Evolutionary conservation across 1,139 yeast species (phyloP).

Genomic region (Blastobotrys illinoisensis): DNA sequence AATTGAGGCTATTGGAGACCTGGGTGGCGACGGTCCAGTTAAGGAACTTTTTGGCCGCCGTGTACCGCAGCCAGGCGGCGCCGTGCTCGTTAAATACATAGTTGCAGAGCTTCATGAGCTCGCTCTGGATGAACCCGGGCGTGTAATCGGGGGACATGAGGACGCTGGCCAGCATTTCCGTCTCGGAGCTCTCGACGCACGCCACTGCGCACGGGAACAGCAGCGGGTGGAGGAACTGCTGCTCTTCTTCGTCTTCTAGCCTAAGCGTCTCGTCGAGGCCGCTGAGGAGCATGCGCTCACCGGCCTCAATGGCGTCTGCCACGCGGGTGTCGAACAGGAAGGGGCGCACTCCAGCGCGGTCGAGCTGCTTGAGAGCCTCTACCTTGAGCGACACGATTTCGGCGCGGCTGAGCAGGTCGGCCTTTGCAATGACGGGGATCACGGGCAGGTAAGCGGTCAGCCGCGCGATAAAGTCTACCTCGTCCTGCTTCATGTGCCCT

Average conservation of each 20-base stretch:
- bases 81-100: conserved; percentile 28
- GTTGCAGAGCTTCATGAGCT: conserved; percentile 19
- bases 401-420: conserved; percentile 19
- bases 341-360: conserved; percentile 19
- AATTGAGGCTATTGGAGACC: conserved; percentile 5
- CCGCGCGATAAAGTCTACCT: conserved; percentile 24
- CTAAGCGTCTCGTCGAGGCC: conserved; percentile 1
- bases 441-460: conserved; percentile 25
- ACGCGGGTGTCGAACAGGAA: conserved; percentile 25
- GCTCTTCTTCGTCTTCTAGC: conserved; percentile 1
- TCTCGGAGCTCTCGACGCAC: conserved; percentile 17
- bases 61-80: conserved; percentile 27
- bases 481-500: conserved; percentile 20
- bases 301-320: conserved; percentile 22
- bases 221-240: conserved; percentile 6
- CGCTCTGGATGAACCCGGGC: conserved; percentile 21
- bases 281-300: conserved; percentile 10
- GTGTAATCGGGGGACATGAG: conserved; percentile 26
- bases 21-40: conserved; percentile 21
- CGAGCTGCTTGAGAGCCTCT: conserved; percentile 19
- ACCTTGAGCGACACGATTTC: conserved; percentile 22
- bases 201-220: conserved; percentile 20
- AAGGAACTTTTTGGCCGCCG: conserved; percentile 26
- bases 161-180: conserved; percentile 26
- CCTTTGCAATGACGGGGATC: conserved; percentile 27